These are phyloP conservation scores for Cladosporium oxysporum DNA, from an alignment of 2,329 filamentous ascomycete species.

Conservation along the genomic window DNA sequence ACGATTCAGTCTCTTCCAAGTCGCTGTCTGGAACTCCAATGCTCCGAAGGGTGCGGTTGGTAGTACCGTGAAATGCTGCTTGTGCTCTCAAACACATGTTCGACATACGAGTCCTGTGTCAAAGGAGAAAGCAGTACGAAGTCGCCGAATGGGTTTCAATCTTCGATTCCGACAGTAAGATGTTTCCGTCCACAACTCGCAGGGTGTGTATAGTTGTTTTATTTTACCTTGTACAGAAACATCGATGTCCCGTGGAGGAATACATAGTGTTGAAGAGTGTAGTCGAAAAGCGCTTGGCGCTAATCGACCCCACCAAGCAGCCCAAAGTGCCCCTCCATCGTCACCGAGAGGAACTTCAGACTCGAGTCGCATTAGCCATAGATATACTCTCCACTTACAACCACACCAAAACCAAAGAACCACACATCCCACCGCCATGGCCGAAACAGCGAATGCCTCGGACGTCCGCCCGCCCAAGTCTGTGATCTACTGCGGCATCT, in stretches of 20 bases:
- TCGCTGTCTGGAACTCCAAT: not conserved
- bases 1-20: too few relatives aligned
- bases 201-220: too few relatives aligned
- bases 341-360: conserved; percentile 12
- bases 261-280: not conserved
- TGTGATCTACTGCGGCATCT: conserved; percentile 66
- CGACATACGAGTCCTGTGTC: not conserved
- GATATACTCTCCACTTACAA: not conserved
- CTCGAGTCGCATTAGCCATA: not conserved
- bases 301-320: conserved; percentile 9
- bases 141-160: not conserved
- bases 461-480: conserved; percentile 48
- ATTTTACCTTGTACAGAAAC: too few relatives aligned
- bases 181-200: not conserved
- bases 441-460: conserved; percentile 29
- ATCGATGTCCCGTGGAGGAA: not conserved
- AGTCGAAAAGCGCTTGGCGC: not conserved
- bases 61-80: not conserved
- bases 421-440: conserved; percentile 28
- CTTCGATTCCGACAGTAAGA: not conserved
- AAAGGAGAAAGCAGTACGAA: not conserved
- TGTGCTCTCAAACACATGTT: not conserved
- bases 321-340: conserved; percentile 17
- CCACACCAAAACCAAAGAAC: not conserved
- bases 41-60: not conserved